Evolutionary conservation across 2,329 filamentous ascomycete genomes (phyloP).

Genomic region (Lecanicillium sp.): DNA sequence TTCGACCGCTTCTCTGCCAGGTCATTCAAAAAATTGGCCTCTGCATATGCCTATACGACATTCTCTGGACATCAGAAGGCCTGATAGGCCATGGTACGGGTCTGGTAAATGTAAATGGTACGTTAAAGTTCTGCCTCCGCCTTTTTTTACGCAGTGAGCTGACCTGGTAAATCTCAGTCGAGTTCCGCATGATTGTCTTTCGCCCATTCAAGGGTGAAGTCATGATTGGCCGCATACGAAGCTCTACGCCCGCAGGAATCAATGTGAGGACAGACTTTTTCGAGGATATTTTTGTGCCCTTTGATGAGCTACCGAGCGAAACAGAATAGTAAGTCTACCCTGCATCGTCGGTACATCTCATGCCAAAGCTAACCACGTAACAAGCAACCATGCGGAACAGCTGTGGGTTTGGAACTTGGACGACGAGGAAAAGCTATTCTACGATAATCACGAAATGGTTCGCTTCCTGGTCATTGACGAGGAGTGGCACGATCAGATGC

Average conservation of each 20-base stretch:
- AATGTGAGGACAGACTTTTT: conserved; percentile 85
- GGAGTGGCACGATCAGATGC: conserved; percentile 83
- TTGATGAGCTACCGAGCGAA: conserved; percentile 65
- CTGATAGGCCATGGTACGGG: conserved; percentile 89
- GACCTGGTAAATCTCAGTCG: conserved; percentile 53
- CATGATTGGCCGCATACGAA: conserved; percentile 74
- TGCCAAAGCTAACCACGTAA: conserved; percentile 20
- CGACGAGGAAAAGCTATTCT: conserved; percentile 62
- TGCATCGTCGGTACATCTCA: background rate
- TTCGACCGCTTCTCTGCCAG: conserved; percentile 31
- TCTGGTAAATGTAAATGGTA: conserved; percentile 89
- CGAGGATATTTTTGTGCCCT: conserved; percentile 78
- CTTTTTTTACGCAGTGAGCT: background rate
- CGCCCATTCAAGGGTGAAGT: conserved; percentile 94
- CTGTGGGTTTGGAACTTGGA: conserved; percentile 81
- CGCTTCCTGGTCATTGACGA: conserved; percentile 81
- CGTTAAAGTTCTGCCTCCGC: background rate
- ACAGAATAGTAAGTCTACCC: conserved; percentile 58
- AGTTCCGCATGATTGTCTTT: conserved; percentile 90
- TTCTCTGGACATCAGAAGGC: conserved; percentile 84
- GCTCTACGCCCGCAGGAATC: conserved; percentile 64
- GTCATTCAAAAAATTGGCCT: conserved; percentile 91
- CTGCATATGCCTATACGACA: conserved; percentile 87
- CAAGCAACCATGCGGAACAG: conserved; percentile 64
- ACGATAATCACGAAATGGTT: conserved; percentile 84